A percentile compares a stretch with the other conserved stretches of the same genome.
Evolutionary conservation across 495 filamentous ascomycete genomes (phyloP).

Genomic region (Immersiella caudata): DNA sequence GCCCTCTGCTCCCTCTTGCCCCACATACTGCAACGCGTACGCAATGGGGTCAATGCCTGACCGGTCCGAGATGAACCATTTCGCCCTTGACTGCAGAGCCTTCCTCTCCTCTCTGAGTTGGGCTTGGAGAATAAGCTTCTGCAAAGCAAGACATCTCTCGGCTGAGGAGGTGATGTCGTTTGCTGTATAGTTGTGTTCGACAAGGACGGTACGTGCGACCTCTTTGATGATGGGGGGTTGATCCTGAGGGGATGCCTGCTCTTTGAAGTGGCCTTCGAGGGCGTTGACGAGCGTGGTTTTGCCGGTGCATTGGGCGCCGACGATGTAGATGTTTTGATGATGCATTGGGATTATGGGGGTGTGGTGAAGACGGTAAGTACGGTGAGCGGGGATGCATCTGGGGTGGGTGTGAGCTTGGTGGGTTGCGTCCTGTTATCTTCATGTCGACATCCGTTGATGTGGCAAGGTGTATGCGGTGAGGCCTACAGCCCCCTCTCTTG

Average conservation of each 20-base stretch:
- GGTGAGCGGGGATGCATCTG: not conserved
- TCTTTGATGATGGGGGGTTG: constrained; percentile 45
- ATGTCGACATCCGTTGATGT: too few relatives aligned
- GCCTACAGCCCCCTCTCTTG: not conserved
- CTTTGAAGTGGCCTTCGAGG: constrained; percentile 37
- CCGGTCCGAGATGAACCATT: constrained; percentile 56
- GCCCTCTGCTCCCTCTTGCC: constrained; percentile 32
- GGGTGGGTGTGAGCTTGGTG: not conserved
- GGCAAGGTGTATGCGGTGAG: not conserved
- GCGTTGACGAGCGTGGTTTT: constrained; percentile 54
- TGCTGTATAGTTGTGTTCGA: constrained; percentile 42
- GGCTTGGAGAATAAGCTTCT: constrained; percentile 49
- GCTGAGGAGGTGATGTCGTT: constrained; percentile 43
- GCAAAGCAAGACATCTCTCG: constrained; percentile 40
- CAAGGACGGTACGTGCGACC: constrained; percentile 49
- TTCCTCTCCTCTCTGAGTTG: constrained; percentile 45
- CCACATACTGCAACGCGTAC: constrained; percentile 47
- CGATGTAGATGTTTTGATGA: constrained; percentile 48
- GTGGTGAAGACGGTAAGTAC: not conserved
- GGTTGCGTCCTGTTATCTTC: not conserved
- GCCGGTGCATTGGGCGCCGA: constrained; percentile 55
- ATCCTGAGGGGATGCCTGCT: not conserved
- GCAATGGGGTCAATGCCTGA: constrained; percentile 54
- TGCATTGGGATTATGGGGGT: not conserved
- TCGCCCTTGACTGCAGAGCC: not conserved